Conservation (phyloP, 805 yeast species). For the Lachancea nothofagi region DNA sequence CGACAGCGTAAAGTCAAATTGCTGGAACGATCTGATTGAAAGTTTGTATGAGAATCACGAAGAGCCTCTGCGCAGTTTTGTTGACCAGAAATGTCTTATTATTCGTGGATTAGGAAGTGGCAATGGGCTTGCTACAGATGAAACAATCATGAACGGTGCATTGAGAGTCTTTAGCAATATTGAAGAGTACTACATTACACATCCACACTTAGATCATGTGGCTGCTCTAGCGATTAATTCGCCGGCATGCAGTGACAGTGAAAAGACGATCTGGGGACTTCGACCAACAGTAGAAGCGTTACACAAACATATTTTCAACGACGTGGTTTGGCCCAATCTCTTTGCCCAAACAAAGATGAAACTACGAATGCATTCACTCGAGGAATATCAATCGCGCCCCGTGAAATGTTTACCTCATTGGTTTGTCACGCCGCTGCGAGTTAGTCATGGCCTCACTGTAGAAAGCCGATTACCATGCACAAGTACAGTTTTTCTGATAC, state of each 20-base stretch:
- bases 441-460: constrained; percentile 40
- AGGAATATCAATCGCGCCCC: constrained; percentile 10
- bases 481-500: constrained; percentile 56
- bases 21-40: constrained; percentile 12
- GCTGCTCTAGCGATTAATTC: constrained; percentile 65
- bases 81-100: constrained; percentile 11
- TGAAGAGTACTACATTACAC: constrained; percentile 55
- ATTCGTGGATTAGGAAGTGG: constrained; percentile 15
- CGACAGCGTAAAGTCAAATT: constrained; percentile 2
- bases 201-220: constrained; percentile 82
- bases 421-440: constrained; percentile 34
- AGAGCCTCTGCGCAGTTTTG: constrained; percentile 20
- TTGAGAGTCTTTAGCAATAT: constrained; percentile 35
- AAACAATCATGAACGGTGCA: constrained; percentile 31
- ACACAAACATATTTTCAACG: constrained; percentile 59
- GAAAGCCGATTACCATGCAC: constrained; percentile 25
- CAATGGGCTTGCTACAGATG: constrained; percentile 11
- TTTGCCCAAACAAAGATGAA: constrained; percentile 25
- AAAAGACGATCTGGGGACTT: constrained; percentile 50
- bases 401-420: constrained; percentile 22
- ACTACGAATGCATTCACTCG: constrained; percentile 15
- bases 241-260: constrained; percentile 36
- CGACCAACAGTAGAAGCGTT: constrained; percentile 48
- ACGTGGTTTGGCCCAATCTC: constrained; percentile 72
- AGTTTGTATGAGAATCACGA: constrained; percentile 21